Percentiles rank a stretch among this genome's conserved stretches.
Evolutionary conservation across 75 land plant species (phyloP).

Genomic region (Isoetes taiwanensis): DNA sequence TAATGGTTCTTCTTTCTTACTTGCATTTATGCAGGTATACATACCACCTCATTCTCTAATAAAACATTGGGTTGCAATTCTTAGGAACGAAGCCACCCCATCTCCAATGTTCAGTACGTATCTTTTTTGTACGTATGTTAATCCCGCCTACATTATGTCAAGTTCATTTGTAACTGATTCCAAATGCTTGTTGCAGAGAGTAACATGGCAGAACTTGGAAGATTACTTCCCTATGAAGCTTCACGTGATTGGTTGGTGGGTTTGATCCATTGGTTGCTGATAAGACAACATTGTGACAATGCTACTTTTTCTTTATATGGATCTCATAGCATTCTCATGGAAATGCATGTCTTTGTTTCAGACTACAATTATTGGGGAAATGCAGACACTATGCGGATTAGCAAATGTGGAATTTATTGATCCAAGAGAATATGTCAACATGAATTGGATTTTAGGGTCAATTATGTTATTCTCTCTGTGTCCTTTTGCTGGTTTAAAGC

Average conservation of each 20-base stretch:
- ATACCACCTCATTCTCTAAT: neutral
- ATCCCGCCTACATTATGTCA: no score
- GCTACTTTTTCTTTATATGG: no score
- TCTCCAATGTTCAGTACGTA: neutral
- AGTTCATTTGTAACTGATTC: no score
- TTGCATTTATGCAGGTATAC: neutral
- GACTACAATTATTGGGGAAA: neutral
- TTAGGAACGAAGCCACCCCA: slow-evolving; percentile 4
- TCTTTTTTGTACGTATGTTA: no score
- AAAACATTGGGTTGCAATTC: slow-evolving; percentile 4
- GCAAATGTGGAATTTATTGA: slow-evolving; percentile 4
- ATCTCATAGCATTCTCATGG: neutral
- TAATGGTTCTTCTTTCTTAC: no score
- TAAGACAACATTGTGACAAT: no score
- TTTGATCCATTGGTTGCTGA: no score
- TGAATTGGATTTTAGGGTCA: no score
- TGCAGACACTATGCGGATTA: slow-evolving; percentile 1
- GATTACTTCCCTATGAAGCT: slow-evolving; percentile 90
- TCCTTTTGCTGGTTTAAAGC: no score
- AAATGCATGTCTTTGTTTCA: no score
- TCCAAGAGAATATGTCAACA: neutral
- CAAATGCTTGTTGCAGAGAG: slow-evolving; percentile 42
- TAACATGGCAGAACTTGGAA: slow-evolving; percentile 94
- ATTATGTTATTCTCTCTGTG: no score
- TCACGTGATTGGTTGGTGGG: slow-evolving; percentile 99